Base-by-base conservation (phyloP, 352 stramenopile species). In the Phytophthora crassamura region DNA sequence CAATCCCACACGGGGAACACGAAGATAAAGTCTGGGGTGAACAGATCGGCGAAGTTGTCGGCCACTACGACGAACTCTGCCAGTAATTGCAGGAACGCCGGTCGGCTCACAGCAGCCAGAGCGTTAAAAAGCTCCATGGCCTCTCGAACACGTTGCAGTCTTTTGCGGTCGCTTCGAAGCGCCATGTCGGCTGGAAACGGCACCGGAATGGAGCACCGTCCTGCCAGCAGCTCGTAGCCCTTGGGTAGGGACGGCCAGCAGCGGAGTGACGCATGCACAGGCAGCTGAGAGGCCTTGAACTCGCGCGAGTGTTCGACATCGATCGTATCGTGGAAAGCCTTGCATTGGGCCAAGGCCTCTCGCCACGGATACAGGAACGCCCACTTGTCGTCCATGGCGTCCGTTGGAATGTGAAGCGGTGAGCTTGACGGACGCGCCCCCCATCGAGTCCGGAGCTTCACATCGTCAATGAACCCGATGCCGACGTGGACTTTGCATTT, bases 51-150 rank as follows among this genome's bases (percentile, higher is more conserved):
- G 30, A 65, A 59, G 20, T 52, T 51, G 33, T 65, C 58, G 10
- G 48, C 58, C 7, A 65, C 58, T n/a, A 59, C 47, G n/a, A 65
- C 22, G 32, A 40, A 52, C 8, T 59, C 58, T 15, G 30, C 47
- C 38, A 68, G 5, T 22, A 68, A 32, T n/a, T 50, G 9, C 34
- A 62, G 25, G 30, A 68, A 68, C 36, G 34, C 51, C 16, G 35
- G 6, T 20, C 50, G 49, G 30, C 42, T 60, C 28, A 68, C 59
- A 4, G 42, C 33, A 28, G 59, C 59, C 16, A 68, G n/a, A 5
- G 52, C 51, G 22, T 68, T 68, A 42, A 68, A 57, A 18, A 69
- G 32, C 35, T 69, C 60, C 34, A 69, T 30, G 11, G 60, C 60
- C 49, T 67, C 59, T 35, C 59, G 50, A 51, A 67, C 32, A 22